These are phyloP conservation scores for Vachellia pachyceras DNA, from an alignment of 306 rosid genomes.

Conservation along the genomic window DNA sequence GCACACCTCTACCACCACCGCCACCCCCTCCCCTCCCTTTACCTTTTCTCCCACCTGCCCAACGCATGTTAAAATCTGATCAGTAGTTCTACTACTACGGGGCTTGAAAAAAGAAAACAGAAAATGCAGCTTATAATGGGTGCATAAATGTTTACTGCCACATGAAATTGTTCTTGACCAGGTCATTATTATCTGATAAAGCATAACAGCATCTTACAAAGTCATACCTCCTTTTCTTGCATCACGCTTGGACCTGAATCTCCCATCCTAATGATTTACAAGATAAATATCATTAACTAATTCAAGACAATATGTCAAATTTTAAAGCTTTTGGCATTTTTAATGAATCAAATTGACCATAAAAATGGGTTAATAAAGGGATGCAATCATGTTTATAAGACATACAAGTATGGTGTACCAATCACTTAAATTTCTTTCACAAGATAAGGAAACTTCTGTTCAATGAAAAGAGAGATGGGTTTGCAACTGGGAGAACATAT, in stretches of 20 bases:
- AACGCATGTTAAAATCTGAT: constrained; percentile 29
- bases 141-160: constrained; percentile 29
- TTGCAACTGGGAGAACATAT: neutral
- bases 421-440: neutral
- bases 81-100: neutral
- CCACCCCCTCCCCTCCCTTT: constrained; percentile 71
- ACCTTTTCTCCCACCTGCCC: constrained; percentile 86
- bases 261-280: constrained; percentile 81
- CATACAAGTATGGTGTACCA: neutral
- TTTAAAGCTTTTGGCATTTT: constrained; percentile 34
- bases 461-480: neutral
- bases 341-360: constrained; percentile 18
- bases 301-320: constrained; percentile 31
- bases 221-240: constrained; percentile 91
- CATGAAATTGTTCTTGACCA: constrained; percentile 1
- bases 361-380: neutral
- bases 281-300: constrained; percentile 37
- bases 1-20: constrained; percentile 83
- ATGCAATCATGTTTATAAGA: constrained; percentile 7
- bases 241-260: constrained; percentile 97
- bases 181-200: neutral
- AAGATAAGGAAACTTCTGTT: neutral
- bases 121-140: neutral
- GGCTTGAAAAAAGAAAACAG: neutral
- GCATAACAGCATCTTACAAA: neutral